Evolutionary conservation across 805 yeast species (phyloP), one percentile per base, ranked within the genome.

Genomic region (Teunomyces atbi): DNA sequence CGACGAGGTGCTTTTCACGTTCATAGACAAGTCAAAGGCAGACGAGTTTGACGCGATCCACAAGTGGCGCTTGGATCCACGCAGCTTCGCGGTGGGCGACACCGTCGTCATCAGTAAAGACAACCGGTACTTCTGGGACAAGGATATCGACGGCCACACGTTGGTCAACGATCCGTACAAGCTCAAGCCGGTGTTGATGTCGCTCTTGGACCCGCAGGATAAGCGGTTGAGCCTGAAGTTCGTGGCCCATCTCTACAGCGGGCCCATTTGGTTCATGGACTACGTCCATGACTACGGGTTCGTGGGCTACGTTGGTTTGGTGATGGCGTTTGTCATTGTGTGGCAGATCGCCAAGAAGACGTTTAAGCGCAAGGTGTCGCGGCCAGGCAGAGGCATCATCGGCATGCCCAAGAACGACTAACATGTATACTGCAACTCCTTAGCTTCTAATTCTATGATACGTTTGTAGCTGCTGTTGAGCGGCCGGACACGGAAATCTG

Each of bases 41-140:
- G 56, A 59, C 1, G 52, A 61, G 3, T 53, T 72, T 8, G 59
- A 73, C 4, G 38, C 54, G 2, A 36, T 50, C 11, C 40, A 45
- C 7, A 72, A 69, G 2, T 75, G 82, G 78, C 65, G 67, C 11
- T 58, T 68, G 26, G 58, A 69, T 33, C 51, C 62, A 1, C 54
- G 58, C n/a, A 45, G 56, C 0, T 74, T 67, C 50, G 49, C 61
- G 7, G 58, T 65, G 2, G 92, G 91, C 5, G 88, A 85, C 58
- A 68, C 79, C 0, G 56, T 86, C 1, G 61, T 86, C 2, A 63
- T 84, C 2, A 65, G 73, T 27, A 74, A 74, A 51, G 74, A 77
- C 67, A 60, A 69, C 62, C 50, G 51, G 47, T 52, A 55, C 43
- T 63, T 57, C 45, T 51, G 73, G 69, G 54, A 68, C 52, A 44